phyloP scores from a whole-genome alignment of 2,329 filamentous ascomycete genomes.

The Macrophomina phaseolina region DNA sequence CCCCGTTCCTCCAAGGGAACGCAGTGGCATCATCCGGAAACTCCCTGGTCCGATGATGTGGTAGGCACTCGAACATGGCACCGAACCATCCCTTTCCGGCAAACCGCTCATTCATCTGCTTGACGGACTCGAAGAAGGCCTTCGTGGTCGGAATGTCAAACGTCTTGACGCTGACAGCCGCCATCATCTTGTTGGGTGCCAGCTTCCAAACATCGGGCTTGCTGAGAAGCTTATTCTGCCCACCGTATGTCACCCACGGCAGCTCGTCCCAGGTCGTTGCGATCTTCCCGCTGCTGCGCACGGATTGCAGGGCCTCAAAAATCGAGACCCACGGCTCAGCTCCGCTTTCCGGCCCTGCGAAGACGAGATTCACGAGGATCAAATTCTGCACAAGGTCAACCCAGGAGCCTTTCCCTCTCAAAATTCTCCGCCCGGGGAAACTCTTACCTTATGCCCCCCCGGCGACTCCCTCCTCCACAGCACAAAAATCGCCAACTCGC shows the following conservation, averaged over 20 bases:
- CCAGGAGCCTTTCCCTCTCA: background rate
- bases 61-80: slow-evolving; percentile 16
- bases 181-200: slow-evolving; percentile 24
- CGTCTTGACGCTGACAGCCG: slow-evolving; percentile 6
- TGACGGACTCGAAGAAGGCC: slow-evolving; percentile 22
- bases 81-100: slow-evolving; percentile 14
- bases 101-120: slow-evolving; percentile 16
- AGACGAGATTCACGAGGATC: slow-evolving; percentile 16
- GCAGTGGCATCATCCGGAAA: slow-evolving; percentile 11
- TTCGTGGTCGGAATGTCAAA: slow-evolving; percentile 8
- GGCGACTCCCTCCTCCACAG: slow-evolving; percentile 6
- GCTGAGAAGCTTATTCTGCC: slow-evolving; percentile 18
- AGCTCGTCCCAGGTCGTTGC: slow-evolving; percentile 8
- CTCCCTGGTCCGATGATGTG: slow-evolving; percentile 13
- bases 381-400: background rate
- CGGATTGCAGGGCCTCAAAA: background rate
- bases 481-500: slow-evolving; percentile 8
- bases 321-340: background rate
- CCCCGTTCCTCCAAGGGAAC: slow-evolving; percentile 8
- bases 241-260: slow-evolving; percentile 17
- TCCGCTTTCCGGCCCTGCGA: background rate
- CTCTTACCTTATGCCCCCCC: background rate
- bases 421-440: background rate
- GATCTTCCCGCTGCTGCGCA: slow-evolving; percentile 4
- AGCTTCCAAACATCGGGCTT: slow-evolving; percentile 18